Conservation (phyloP, 1,284 basidiomycete species). For the Ceratobasidium sp. region DNA sequence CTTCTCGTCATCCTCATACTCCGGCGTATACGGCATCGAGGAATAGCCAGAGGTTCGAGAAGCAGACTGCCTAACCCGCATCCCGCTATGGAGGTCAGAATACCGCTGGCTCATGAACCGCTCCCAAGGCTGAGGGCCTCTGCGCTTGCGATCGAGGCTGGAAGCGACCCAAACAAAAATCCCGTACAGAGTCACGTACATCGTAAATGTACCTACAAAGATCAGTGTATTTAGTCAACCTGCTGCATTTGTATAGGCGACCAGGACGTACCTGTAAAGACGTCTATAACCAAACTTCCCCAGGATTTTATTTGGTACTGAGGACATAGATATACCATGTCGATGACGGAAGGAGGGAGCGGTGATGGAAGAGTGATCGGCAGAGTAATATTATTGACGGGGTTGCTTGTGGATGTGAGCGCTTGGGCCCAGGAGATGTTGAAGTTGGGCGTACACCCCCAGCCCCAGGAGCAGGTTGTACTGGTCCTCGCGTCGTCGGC, state of each 20-base stretch:
- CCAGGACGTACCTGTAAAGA: slow-evolving; percentile 4
- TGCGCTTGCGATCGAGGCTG: slow-evolving; percentile 3
- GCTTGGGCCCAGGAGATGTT: slow-evolving; percentile 36
- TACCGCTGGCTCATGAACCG: not conserved
- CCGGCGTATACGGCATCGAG: not conserved
- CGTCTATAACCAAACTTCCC: not conserved
- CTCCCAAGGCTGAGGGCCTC: slow-evolving; percentile 19
- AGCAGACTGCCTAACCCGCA: not conserved
- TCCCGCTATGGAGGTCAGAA: not conserved
- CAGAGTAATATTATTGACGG: slow-evolving; percentile 1
- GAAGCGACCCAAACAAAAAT: slow-evolving; percentile 13
- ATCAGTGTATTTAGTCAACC: too few relatives aligned
- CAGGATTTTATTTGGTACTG: slow-evolving; percentile 13
- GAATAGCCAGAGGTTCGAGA: not conserved
- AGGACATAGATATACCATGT: slow-evolving; percentile 31
- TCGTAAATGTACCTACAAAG: slow-evolving; percentile 13
- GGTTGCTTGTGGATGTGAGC: not conserved
- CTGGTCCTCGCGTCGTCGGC: not conserved
- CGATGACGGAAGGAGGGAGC: slow-evolving; percentile 12
- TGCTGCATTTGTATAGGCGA: not conserved
- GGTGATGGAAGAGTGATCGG: not conserved
- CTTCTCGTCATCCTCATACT: slow-evolving; percentile 14
- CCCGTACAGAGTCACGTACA: slow-evolving; percentile 27
- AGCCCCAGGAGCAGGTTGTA: slow-evolving; percentile 21
- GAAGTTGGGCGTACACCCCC: slow-evolving; percentile 17